Evolutionary conservation across 495 filamentous ascomycete species (phyloP).

Genomic region (Aspergillus hancockii): DNA sequence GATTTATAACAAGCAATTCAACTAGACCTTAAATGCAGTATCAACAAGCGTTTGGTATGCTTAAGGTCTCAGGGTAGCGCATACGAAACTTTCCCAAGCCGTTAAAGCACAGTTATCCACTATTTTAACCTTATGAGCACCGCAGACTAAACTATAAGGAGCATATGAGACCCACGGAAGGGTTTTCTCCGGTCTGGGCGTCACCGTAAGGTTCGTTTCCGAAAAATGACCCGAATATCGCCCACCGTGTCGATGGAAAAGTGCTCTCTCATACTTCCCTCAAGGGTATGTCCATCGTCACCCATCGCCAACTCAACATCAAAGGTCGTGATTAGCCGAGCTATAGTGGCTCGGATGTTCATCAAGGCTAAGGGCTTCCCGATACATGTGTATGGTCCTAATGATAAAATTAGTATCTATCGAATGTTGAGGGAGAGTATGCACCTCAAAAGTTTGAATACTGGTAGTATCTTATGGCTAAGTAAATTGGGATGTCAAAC

Average conservation of each 20-base stretch:
- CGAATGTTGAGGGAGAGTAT: too few species aligned
- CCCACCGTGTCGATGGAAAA: background rate
- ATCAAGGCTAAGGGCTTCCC: constrained; percentile 26
- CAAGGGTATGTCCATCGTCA: background rate
- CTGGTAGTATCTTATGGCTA: too few species aligned
- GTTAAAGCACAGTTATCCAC: too few species aligned
- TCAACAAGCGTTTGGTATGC: too few species aligned
- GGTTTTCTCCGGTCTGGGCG: background rate
- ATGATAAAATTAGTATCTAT: too few species aligned
- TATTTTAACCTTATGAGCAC: background rate
- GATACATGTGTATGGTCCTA: constrained; percentile 15
- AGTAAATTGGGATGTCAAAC: too few species aligned
- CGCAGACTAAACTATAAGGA: background rate
- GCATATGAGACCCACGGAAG: background rate
- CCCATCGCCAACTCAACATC: constrained; percentile 21
- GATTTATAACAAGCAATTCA: too few species aligned
- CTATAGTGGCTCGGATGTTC: constrained; percentile 22
- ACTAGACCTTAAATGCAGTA: too few species aligned
- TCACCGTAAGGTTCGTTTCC: background rate
- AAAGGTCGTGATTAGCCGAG: constrained; percentile 21
- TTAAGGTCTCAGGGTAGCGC: too few species aligned
- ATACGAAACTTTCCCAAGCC: too few species aligned
- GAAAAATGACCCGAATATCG: background rate
- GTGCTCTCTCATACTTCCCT: background rate
- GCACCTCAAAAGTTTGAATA: too few species aligned